Evolutionary conservation across 2,329 filamentous ascomycete genomes (phyloP).

Genomic region (Boeremia lycopersici): DNA sequence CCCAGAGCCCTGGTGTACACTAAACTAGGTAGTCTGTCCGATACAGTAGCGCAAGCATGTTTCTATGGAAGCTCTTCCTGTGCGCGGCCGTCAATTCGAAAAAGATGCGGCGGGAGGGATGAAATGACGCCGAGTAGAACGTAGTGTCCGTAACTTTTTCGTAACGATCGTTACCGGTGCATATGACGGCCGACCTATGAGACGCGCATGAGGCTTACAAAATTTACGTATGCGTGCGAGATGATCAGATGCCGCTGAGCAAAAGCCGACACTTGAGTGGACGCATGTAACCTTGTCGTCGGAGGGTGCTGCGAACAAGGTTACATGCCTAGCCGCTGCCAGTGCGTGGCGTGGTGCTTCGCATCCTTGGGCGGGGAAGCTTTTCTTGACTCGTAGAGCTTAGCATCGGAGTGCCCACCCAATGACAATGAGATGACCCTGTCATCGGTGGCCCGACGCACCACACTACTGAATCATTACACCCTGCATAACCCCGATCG

Average conservation of each 20-base stretch:
- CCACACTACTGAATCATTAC: constrained; percentile 1
- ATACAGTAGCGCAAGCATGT: not conserved
- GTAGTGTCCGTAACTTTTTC: constrained; percentile 10
- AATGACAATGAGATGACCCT: constrained; percentile 3
- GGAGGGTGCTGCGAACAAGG: constrained; percentile 1
- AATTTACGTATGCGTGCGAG: constrained; percentile 1
- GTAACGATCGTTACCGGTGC: not conserved
- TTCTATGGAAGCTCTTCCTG: not conserved
- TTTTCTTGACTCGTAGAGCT: constrained; percentile 18
- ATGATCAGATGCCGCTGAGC: constrained; percentile 13
- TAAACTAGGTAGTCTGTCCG: constrained; percentile 1
- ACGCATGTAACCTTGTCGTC: constrained; percentile 2
- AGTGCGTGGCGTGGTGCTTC: constrained; percentile 12
- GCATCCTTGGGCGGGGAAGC: constrained; percentile 17
- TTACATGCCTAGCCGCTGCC: constrained; percentile 18
- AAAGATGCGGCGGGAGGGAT: not conserved
- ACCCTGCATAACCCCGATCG: constrained; percentile 12
- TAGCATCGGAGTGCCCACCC: constrained; percentile 12
- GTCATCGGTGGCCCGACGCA: not conserved
- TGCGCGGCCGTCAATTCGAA: constrained; percentile 12
- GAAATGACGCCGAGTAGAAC: not conserved
- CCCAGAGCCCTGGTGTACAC: not conserved
- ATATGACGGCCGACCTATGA: constrained; percentile 6
- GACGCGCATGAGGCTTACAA: constrained; percentile 10
- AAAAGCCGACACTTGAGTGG: constrained; percentile 18